phyloP scores from a whole-genome alignment of 1,139 yeast species.

The Eremothecium coryli region DNA sequence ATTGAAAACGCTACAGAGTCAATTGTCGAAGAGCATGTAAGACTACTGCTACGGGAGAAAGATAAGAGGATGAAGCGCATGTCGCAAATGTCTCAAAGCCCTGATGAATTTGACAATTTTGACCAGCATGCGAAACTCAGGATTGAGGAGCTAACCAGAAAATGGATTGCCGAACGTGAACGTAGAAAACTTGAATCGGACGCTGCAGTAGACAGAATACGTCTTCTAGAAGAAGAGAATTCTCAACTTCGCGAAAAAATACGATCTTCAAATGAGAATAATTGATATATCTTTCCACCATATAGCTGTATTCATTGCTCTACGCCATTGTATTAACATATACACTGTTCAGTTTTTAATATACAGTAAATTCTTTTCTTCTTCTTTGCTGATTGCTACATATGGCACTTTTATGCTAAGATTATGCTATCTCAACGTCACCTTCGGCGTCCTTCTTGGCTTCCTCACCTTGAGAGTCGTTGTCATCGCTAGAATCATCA shows the following conservation, averaged over 20 bases:
- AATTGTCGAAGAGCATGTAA: conserved; percentile 47
- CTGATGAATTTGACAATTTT: conserved; percentile 17
- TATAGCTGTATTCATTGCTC: not conserved
- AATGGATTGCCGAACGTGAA: conserved; percentile 67
- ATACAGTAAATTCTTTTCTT: not conserved
- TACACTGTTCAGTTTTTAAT: not conserved
- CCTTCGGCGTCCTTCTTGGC: conserved; percentile 24
- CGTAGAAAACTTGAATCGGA: conserved; percentile 51
- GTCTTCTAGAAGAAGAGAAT: conserved; percentile 50
- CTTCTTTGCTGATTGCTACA: too few relatives aligned
- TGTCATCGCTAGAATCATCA: conserved; percentile 31
- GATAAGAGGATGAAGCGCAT: conserved; percentile 10
- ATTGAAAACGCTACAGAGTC: conserved; percentile 52
- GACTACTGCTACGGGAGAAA: conserved; percentile 31
- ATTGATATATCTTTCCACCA: not conserved
- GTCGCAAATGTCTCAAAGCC: not conserved
- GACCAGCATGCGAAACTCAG: conserved; percentile 36
- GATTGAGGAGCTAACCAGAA: conserved; percentile 50
- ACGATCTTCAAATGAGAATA: not conserved
- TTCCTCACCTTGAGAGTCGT: conserved; percentile 36
- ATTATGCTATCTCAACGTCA: conserved; percentile 22
- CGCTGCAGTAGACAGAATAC: conserved; percentile 44
- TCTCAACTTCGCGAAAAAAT: conserved; percentile 33
- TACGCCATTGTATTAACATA: too few relatives aligned
- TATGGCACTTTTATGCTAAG: not conserved